phyloP scores from a whole-genome alignment of 192 early-diverging fungal species.

The Oehlia diaphana region DNA sequence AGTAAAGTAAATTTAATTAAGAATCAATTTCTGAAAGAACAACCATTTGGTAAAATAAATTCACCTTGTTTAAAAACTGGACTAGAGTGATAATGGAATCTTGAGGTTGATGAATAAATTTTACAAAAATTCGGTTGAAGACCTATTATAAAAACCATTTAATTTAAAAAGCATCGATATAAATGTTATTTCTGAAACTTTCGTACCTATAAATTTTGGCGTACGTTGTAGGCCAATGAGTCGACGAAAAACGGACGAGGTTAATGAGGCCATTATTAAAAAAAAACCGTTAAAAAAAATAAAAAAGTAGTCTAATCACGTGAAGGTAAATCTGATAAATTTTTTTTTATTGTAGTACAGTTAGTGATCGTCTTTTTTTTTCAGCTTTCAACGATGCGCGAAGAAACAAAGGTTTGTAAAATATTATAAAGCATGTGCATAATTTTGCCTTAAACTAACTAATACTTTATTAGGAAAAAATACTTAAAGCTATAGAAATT shows the following conservation, averaged over 20 bases:
- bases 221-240: neutral
- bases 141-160: neutral
- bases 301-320: neutral
- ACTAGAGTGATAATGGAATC: neutral
- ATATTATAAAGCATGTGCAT: no score
- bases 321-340: neutral
- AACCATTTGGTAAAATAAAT: neutral
- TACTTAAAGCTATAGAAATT: constrained; percentile 53
- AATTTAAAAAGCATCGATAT: neutral
- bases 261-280: neutral
- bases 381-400: neutral
- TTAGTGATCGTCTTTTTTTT: neutral
- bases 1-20: neutral
- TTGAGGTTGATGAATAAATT: neutral
- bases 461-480: constrained; percentile 39
- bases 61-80: neutral
- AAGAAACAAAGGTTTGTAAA: constrained; percentile 25
- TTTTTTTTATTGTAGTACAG: neutral
- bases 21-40: no score
- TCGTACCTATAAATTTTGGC: neutral
- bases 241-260: neutral
- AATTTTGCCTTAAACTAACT: neutral
- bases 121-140: neutral
- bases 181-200: neutral
- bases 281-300: neutral